A percentile compares a stretch with the other conserved stretches of the same genome.
Conservation (phyloP, 805 yeast genomes). For the Scheffersomyces ergatensis region DNA sequence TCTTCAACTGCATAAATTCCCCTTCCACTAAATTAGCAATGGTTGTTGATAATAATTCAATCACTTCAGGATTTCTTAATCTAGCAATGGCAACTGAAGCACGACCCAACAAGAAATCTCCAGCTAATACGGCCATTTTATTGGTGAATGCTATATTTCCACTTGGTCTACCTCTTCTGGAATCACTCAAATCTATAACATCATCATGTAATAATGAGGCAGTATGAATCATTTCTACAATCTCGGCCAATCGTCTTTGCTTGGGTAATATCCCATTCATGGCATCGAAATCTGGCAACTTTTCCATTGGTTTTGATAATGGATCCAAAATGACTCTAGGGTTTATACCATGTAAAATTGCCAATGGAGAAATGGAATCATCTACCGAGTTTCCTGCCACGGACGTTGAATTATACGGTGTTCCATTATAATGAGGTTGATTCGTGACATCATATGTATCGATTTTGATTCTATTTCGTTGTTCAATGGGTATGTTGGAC, state of each 20-base stretch:
- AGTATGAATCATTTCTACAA: constrained; percentile 97
- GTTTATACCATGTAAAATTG: constrained; percentile 83
- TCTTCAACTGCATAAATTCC: constrained; percentile 97
- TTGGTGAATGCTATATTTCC: constrained; percentile 94
- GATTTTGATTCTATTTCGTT: constrained; percentile 62
- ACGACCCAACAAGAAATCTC: constrained; percentile 91
- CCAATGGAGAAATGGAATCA: constrained; percentile 74
- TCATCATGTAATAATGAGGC: constrained; percentile 95
- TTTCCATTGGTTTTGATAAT: constrained; percentile 73
- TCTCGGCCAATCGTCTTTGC: constrained; percentile 93
- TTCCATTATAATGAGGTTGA: constrained; percentile 61
- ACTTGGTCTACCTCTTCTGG: constrained; percentile 85
- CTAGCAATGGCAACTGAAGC: constrained; percentile 96
- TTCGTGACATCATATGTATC: constrained; percentile 65
- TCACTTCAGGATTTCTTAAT: constrained; percentile 93
- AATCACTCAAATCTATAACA: constrained; percentile 87
- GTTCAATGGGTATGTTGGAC: constrained; percentile 64
- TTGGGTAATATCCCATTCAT: constrained; percentile 85
- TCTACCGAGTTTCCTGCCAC: constrained; percentile 60
- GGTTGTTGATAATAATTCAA: constrained; percentile 90
- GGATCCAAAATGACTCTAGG: constrained; percentile 84
- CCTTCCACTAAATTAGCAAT: constrained; percentile 98
- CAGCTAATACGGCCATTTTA: constrained; percentile 96
- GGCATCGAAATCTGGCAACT: constrained; percentile 56
- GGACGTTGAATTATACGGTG: constrained; percentile 46